A percentile compares a stretch with the other conserved stretches of the same genome.
phyloP scores from a whole-genome alignment of 2,329 filamentous ascomycete species.

The Fusarium kyushuense region DNA sequence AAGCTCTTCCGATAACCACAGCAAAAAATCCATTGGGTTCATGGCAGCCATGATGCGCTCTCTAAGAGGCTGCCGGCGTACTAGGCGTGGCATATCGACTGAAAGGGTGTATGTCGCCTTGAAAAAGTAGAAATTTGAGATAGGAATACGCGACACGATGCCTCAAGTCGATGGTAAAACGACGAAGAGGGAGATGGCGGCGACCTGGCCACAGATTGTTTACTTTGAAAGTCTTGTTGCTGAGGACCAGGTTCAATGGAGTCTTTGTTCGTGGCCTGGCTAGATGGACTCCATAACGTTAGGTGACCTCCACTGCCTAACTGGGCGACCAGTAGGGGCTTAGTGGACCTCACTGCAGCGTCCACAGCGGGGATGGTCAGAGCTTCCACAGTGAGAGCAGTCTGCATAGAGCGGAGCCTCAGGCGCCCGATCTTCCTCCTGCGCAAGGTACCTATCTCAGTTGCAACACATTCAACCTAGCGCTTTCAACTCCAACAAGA shows the following conservation, averaged over 20 bases:
- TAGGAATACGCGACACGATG: slow-evolving; percentile 5
- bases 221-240: slow-evolving; percentile 44
- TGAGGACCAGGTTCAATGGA: slow-evolving; percentile 28
- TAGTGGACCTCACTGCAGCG: slow-evolving; percentile 17
- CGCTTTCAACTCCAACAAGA: slow-evolving; percentile 30
- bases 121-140: not conserved
- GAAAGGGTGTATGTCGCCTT: not conserved
- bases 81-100: slow-evolving; percentile 75
- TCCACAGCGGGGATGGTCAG: slow-evolving; percentile 46
- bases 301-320: slow-evolving; percentile 27
- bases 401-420: slow-evolving; percentile 44
- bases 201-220: slow-evolving; percentile 42
- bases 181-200: slow-evolving; percentile 14
- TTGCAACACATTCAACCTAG: slow-evolving; percentile 26
- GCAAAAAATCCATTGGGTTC: slow-evolving; percentile 88
- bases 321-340: slow-evolving; percentile 22
- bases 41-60: slow-evolving; percentile 85
- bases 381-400: slow-evolving; percentile 39
- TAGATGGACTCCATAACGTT: not conserved
- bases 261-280: slow-evolving; percentile 34
- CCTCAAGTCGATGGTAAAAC: not conserved
- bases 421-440: slow-evolving; percentile 38
- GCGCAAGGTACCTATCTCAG: slow-evolving; percentile 7
- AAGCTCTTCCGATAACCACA: slow-evolving; percentile 93
- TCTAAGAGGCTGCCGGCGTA: slow-evolving; percentile 81